A percentile compares a stretch with the other conserved stretches of the same genome.
Conservation (phyloP, 2,329 filamentous ascomycete species). For the Claviceps lovelessii region DNA sequence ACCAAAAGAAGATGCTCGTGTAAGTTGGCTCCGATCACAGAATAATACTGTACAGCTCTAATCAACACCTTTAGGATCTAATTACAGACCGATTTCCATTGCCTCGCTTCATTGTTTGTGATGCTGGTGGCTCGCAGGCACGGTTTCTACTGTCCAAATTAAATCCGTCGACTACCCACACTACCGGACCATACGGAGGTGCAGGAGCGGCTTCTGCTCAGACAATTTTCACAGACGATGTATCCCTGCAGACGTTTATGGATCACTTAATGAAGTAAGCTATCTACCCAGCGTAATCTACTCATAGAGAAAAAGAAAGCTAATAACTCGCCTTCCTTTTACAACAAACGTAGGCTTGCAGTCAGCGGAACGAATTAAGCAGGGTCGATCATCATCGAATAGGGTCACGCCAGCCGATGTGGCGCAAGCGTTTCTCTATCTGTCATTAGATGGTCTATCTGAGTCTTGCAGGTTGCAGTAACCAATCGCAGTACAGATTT, state of each 20-base stretch:
- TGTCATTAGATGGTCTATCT: neutral
- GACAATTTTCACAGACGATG: conserved; percentile 98
- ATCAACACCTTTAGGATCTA: conserved; percentile 50
- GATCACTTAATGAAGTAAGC: conserved; percentile 96
- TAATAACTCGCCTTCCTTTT: conserved; percentile 7
- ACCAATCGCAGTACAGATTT: too few relatives aligned
- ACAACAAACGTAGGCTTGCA: conserved; percentile 32
- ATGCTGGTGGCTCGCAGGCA: conserved; percentile 94
- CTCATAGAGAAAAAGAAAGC: neutral
- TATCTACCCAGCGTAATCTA: neutral
- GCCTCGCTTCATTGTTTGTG: conserved; percentile 94
- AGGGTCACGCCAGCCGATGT: neutral
- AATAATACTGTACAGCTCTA: conserved; percentile 1
- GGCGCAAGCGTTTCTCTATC: neutral
- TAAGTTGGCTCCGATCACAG: conserved; percentile 29
- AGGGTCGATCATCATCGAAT: neutral
- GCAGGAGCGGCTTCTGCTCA: conserved; percentile 76
- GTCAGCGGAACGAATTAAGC: conserved; percentile 48
- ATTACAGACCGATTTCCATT: conserved; percentile 97
- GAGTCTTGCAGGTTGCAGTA: too few relatives aligned
- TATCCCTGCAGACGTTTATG: conserved; percentile 97
- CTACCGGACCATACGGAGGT: conserved; percentile 79
- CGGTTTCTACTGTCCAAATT: conserved; percentile 94
- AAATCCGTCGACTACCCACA: conserved; percentile 94
- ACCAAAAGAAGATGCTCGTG: conserved; percentile 91